A percentile compares a stretch with the other conserved stretches of the same genome.
These are phyloP conservation scores for Mycotypha africana DNA, from an alignment of 371 early-diverging fungal species.

Conservation along the genomic window DNA sequence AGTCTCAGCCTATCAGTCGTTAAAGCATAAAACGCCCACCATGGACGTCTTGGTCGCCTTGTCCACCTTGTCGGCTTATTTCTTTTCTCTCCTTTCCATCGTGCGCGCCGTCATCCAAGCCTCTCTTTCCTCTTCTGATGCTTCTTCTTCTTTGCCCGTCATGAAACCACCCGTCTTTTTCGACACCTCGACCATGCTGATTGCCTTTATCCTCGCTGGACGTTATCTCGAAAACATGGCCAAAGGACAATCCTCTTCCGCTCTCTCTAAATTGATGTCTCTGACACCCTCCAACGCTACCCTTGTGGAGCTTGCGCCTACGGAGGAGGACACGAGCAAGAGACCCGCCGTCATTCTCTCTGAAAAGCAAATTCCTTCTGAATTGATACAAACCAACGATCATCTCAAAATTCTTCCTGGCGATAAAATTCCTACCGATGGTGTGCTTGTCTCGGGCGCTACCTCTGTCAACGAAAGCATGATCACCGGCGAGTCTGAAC, in stretches of 20 bases:
- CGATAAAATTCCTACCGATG: constrained; percentile 93
- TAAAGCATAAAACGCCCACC: constrained; percentile 77
- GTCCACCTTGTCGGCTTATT: constrained; percentile 84
- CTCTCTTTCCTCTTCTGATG: neutral
- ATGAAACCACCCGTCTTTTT: constrained; percentile 75
- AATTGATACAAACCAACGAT: constrained; percentile 83
- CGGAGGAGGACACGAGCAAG: constrained; percentile 13
- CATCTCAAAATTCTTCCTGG: constrained; percentile 85
- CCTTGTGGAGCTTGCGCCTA: constrained; percentile 22
- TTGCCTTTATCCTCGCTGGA: constrained; percentile 87
- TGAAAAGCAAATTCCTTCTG: constrained; percentile 78
- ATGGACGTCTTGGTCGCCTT: constrained; percentile 94
- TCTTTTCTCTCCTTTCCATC: constrained; percentile 66
- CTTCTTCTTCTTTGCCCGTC: no score
- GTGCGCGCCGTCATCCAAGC: constrained; percentile 4
- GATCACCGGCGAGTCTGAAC: constrained; percentile 96
- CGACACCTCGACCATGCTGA: constrained; percentile 87
- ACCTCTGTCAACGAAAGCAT: constrained; percentile 95
- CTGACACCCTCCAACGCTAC: constrained; percentile 70
- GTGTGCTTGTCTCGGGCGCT: constrained; percentile 75
- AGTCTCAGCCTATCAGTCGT: constrained; percentile 69
- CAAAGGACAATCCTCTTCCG: constrained; percentile 88
- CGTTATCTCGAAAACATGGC: constrained; percentile 91
- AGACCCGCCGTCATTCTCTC: constrained; percentile 30
- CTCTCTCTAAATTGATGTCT: constrained; percentile 83